phyloP scores from a whole-genome alignment of 352 stramenopile species.

The Phytopythium chamaehyphon region DNA sequence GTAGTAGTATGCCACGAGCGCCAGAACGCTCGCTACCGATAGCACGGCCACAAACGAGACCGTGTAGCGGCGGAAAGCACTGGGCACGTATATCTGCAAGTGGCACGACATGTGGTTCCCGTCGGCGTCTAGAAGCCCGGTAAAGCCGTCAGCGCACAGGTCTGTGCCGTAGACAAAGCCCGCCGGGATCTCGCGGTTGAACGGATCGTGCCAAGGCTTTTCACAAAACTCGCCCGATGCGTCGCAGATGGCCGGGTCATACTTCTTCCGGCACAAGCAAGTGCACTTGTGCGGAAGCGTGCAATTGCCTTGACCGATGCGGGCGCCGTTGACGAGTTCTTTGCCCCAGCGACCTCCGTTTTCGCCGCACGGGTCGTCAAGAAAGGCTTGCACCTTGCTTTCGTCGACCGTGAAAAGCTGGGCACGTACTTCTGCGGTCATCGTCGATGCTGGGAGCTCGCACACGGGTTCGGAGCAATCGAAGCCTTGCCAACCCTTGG shows the following conservation, averaged over 20 bases:
- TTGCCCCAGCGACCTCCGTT: conserved; percentile 69
- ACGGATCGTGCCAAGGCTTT: conserved; percentile 79
- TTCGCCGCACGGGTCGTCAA: conserved; percentile 92
- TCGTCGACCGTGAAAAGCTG: conserved; percentile 95
- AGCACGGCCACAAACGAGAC: conserved; percentile 71
- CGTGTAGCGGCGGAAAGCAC: conserved; percentile 76
- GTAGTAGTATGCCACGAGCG: conserved; percentile 81
- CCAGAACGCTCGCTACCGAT: conserved; percentile 58
- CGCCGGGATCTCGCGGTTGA: conserved; percentile 58
- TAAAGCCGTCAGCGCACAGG: conserved; percentile 91
- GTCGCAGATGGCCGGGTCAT: conserved; percentile 62
- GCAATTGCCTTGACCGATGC: conserved; percentile 90
- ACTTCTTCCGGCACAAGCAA: conserved; percentile 87
- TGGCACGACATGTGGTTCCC: conserved; percentile 93
- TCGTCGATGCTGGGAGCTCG: conserved; percentile 23
- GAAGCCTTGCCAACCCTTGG: conserved; percentile 91
- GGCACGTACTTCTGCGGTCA: conserved; percentile 53
- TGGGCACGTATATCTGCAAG: conserved; percentile 93
- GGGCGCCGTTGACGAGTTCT: conserved; percentile 63
- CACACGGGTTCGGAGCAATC: conserved; percentile 94
- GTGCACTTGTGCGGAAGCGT: conserved; percentile 89
- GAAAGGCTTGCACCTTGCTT: conserved; percentile 89
- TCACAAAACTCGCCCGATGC: conserved; percentile 75
- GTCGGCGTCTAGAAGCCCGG: conserved; percentile 88
- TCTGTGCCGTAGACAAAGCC: conserved; percentile 92